Percentiles rank a stretch among this genome's conserved stretches.
phyloP scores from a whole-genome alignment of 2,329 filamentous ascomycete genomes.

The Cladosporium cucumerinum region DNA sequence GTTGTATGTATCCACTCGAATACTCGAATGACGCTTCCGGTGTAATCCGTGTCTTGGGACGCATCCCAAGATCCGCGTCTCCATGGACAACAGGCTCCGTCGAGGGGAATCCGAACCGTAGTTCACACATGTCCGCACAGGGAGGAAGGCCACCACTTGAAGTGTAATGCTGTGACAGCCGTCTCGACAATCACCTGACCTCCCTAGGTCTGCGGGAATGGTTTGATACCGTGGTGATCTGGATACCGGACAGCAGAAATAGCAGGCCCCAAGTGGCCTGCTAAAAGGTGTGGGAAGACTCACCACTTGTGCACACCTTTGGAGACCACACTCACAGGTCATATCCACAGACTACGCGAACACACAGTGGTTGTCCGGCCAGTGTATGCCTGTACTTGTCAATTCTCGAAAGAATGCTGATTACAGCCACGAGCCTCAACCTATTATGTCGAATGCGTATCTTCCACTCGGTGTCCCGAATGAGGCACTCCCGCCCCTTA shows the following conservation, averaged over 20 bases:
- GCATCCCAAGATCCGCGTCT: not conserved
- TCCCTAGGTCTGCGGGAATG: not conserved
- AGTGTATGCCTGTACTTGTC: not conserved
- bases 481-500: not conserved
- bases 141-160: not conserved
- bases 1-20: not conserved
- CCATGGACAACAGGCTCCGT: not conserved
- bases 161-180: not conserved
- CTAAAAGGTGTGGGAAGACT: not conserved
- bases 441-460: not conserved
- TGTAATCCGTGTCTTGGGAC: not conserved
- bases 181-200: not conserved
- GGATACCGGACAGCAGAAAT: not conserved
- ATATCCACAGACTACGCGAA: not conserved
- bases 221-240: not conserved
- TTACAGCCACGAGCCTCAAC: not conserved
- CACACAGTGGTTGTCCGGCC: not conserved
- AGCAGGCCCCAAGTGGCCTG: not conserved
- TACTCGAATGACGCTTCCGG: not conserved
- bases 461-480: not conserved
- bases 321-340: not conserved
- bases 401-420: not conserved
- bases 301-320: not conserved
- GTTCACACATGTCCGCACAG: not conserved
- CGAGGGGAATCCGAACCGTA: not conserved